Conservation (phyloP, 2,329 filamentous ascomycete genomes). For the Knoxdaviesia proteae region DNA sequence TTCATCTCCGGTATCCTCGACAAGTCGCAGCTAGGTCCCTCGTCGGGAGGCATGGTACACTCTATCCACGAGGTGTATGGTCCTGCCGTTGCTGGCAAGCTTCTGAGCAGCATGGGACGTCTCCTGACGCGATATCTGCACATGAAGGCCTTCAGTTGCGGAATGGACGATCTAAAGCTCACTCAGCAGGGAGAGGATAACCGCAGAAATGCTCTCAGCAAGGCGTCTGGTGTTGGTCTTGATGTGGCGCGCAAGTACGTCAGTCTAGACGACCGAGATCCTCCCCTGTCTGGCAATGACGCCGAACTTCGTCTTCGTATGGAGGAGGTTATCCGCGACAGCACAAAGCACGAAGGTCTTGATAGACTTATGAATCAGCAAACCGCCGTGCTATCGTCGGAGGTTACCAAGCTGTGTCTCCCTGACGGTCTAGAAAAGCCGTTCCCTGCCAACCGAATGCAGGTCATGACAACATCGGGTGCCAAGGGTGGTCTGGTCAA, state of each 20-base stretch:
- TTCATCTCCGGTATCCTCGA: constrained; percentile 82
- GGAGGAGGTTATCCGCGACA: constrained; percentile 78
- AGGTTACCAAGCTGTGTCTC: constrained; percentile 59
- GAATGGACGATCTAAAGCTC: constrained; percentile 84
- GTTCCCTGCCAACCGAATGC: constrained; percentile 97
- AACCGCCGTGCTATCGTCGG: constrained; percentile 50
- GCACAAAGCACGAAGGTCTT: constrained; percentile 75
- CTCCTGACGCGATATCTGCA: constrained; percentile 76
- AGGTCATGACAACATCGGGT: constrained; percentile 92
- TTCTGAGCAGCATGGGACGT: constrained; percentile 75
- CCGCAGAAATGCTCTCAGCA: constrained; percentile 46
- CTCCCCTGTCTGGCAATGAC: constrained; percentile 30
- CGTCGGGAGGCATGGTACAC: constrained; percentile 71
- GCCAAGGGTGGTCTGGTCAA: constrained; percentile 89
- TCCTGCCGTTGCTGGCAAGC: constrained; percentile 62
- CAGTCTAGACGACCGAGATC: constrained; percentile 51
- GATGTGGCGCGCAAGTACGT: constrained; percentile 77
- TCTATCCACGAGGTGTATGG: constrained; percentile 88
- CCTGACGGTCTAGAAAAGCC: constrained; percentile 69
- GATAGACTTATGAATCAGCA: constrained; percentile 67
- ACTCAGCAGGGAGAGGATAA: constrained; percentile 57
- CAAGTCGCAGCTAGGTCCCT: constrained; percentile 84
- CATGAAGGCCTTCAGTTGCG: constrained; percentile 90
- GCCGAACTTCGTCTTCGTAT: constrained; percentile 36
- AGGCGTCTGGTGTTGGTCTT: constrained; percentile 49